Conservation (phyloP, 352 stramenopile species). For the Pilasporangium apinafurcum region DNA sequence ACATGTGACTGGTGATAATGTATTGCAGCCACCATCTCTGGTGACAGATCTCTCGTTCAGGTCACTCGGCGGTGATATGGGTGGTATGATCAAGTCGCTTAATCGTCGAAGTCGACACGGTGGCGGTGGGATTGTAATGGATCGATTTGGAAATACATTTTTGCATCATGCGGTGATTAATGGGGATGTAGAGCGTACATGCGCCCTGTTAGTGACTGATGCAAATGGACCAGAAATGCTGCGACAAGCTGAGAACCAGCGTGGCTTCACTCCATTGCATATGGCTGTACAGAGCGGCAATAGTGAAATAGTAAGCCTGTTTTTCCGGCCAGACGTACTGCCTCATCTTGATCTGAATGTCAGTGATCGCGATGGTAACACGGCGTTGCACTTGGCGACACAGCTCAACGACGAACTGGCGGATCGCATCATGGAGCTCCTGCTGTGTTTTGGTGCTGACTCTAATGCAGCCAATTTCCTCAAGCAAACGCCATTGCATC, state of each 20-base stretch:
- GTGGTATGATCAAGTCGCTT: no score
- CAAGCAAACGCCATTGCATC: conserved; percentile 68
- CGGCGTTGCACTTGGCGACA: conserved; percentile 52
- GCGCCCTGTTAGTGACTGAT: conserved; percentile 40
- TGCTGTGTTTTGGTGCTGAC: conserved; percentile 62
- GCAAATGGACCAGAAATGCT: conserved; percentile 36
- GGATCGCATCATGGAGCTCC: conserved; percentile 57
- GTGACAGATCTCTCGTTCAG: no score
- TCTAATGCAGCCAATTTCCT: conserved; percentile 58
- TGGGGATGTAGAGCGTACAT: conserved; percentile 38
- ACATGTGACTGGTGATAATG: conserved; percentile 1
- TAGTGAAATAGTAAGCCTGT: conserved; percentile 60
- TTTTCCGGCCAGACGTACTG: conserved; percentile 72
- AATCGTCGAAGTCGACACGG: no score
- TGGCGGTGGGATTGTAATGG: conserved; percentile 19
- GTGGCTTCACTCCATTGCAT: conserved; percentile 56
- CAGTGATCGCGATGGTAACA: conserved; percentile 66
- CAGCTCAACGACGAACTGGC: conserved; percentile 56
- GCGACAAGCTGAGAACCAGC: conserved; percentile 43
- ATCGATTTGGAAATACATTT: conserved; percentile 53
- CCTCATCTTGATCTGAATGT: conserved; percentile 58
- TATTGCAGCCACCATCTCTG: no score
- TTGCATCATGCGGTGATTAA: conserved; percentile 37
- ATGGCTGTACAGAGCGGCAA: conserved; percentile 49
- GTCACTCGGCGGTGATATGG: no score